Conservation (phyloP, 2,329 filamentous ascomycete genomes). For the Gaeumannomyces sp. region DNA sequence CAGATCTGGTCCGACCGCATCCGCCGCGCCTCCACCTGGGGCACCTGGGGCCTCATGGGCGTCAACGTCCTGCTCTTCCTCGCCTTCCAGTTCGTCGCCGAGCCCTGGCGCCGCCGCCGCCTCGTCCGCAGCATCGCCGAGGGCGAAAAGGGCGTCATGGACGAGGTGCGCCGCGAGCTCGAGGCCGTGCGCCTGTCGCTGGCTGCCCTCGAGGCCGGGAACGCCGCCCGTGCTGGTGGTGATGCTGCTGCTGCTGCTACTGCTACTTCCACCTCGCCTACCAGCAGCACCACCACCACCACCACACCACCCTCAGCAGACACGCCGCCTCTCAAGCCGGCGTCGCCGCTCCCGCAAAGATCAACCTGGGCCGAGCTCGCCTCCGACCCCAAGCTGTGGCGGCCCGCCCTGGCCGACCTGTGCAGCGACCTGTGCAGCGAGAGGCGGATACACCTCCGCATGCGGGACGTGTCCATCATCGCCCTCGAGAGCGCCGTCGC, state of each 20-base stretch:
- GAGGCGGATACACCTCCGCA: slow-evolving; percentile 54
- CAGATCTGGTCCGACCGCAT: slow-evolving; percentile 99
- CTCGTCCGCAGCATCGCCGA: slow-evolving; percentile 80
- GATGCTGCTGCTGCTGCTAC: slow-evolving; percentile 1
- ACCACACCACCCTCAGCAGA: no score
- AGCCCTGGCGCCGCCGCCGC: slow-evolving; percentile 80
- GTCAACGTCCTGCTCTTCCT: slow-evolving; percentile 88
- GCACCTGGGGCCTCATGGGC: slow-evolving; percentile 96
- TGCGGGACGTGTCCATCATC: slow-evolving; percentile 65
- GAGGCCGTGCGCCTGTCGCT: slow-evolving; percentile 26
- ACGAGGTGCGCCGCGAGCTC: slow-evolving; percentile 41
- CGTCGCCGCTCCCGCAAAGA: not conserved
- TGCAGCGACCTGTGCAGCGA: slow-evolving; percentile 62
- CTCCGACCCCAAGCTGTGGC: slow-evolving; percentile 38
- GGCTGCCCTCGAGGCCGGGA: slow-evolving; percentile 15
- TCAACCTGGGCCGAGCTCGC: slow-evolving; percentile 37
- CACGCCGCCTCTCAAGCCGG: no score
- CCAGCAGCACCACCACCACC: no score
- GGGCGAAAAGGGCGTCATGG: slow-evolving; percentile 57
- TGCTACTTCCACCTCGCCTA: not conserved
- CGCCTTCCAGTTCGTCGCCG: slow-evolving; percentile 78
- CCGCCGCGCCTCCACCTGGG: slow-evolving; percentile 92
- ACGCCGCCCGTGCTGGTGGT: slow-evolving; percentile 7
- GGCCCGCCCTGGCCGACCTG: slow-evolving; percentile 47
- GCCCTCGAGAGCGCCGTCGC: slow-evolving; percentile 60